Conservation (phyloP, 257 asterid genomes). For the Buddleja alternifolia region DNA sequence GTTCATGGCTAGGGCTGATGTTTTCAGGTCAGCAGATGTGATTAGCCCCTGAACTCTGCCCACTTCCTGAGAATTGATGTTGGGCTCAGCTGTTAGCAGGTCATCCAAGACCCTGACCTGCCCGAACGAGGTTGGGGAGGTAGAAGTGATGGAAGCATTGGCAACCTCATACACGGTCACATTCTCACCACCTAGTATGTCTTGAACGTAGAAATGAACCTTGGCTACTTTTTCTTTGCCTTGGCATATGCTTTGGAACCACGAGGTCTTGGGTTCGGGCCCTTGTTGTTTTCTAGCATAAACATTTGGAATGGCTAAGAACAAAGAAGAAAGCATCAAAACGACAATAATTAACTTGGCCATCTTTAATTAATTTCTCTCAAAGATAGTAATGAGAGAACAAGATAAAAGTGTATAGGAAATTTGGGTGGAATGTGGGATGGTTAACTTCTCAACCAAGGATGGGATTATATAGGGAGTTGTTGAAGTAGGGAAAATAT, state of each 20-base stretch:
- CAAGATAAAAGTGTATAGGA: too few relatives aligned
- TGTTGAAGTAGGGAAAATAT: neutral
- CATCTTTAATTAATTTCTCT: slow-evolving; percentile 24
- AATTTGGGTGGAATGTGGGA: neutral
- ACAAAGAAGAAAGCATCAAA: neutral
- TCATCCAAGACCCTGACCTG: slow-evolving; percentile 37
- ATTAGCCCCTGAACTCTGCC: slow-evolving; percentile 45
- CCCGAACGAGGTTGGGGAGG: slow-evolving; percentile 38
- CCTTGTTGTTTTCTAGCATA: slow-evolving; percentile 11
- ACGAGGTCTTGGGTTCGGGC: neutral
- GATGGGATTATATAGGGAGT: neutral
- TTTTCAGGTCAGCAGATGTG: slow-evolving; percentile 27
- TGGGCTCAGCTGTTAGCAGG: slow-evolving; percentile 41
- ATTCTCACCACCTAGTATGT: slow-evolving; percentile 29
- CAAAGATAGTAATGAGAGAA: neutral
- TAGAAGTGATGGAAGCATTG: slow-evolving; percentile 35
- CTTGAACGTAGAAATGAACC: slow-evolving; percentile 44
- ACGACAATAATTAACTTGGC: neutral
- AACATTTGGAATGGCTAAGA: neutral
- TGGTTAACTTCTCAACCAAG: neutral
- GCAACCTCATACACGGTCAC: slow-evolving; percentile 41
- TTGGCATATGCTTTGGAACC: slow-evolving; percentile 25
- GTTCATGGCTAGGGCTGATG: slow-evolving; percentile 28
- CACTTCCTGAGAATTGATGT: slow-evolving; percentile 27
- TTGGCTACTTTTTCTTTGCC: slow-evolving; percentile 23